A percentile compares a stretch with the other conserved stretches of the same genome.
Evolutionary conservation across 805 yeast species (phyloP).

Genomic region (Candida easanensis): DNA sequence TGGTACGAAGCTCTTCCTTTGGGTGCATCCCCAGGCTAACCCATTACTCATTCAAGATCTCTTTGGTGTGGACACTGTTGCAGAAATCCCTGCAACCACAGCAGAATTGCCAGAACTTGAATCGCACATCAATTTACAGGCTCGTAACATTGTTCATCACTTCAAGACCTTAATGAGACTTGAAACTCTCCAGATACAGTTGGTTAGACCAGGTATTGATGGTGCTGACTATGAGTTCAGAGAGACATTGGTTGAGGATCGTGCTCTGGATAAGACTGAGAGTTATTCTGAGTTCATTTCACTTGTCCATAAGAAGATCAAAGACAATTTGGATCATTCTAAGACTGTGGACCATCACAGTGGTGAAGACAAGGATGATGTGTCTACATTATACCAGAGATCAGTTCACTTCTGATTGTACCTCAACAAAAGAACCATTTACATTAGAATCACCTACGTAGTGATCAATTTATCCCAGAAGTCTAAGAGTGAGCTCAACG

Average conservation of each 20-base stretch:
- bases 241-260: constrained; percentile 73
- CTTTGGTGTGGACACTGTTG: constrained; percentile 54
- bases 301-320: constrained; percentile 63
- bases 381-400: constrained; percentile 19
- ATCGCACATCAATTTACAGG: constrained; percentile 66
- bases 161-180: constrained; percentile 43
- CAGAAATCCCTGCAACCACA: constrained; percentile 25
- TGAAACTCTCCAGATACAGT: constrained; percentile 47
- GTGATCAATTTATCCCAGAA: constrained; percentile 15
- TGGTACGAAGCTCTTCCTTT: constrained; percentile 56
- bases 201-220: constrained; percentile 66
- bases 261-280: constrained; percentile 47
- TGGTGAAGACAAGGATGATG: constrained; percentile 22
- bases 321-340: constrained; percentile 48
- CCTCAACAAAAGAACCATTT: background rate
- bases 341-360: constrained; percentile 13
- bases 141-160: constrained; percentile 57
- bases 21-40: constrained; percentile 69
- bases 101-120: constrained; percentile 67
- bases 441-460: background rate
- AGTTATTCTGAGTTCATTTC: constrained; percentile 67
- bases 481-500: constrained; percentile 63
- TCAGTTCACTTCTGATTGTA: constrained; percentile 16
- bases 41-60: constrained; percentile 68
- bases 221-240: constrained; percentile 42